Percentiles rank a stretch among this genome's conserved stretches.
These are phyloP conservation scores for Fusarium paranaense DNA, from an alignment of 2,329 filamentous ascomycete genomes.

Conservation along the genomic window DNA sequence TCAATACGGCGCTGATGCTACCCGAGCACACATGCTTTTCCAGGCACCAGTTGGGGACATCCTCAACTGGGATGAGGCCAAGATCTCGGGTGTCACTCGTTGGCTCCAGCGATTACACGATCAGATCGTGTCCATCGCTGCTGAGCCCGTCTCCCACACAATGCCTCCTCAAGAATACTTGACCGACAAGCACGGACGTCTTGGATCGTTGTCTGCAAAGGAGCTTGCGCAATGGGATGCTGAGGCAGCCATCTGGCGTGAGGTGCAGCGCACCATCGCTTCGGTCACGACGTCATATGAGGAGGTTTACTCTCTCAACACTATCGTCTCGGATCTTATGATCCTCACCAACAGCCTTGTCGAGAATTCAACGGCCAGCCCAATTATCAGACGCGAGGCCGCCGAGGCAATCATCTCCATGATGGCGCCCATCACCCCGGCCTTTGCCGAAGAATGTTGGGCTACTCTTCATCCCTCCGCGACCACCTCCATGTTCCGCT, in stretches of 20 bases:
- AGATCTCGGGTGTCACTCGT: constrained; percentile 83
- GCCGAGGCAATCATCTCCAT: constrained; percentile 73
- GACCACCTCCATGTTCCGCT: constrained; percentile 54
- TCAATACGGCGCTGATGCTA: constrained; percentile 84
- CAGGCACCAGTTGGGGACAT: constrained; percentile 86
- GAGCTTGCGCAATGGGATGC: constrained; percentile 57
- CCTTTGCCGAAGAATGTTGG: constrained; percentile 87
- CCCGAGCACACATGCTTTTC: constrained; percentile 88
- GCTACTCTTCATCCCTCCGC: constrained; percentile 60
- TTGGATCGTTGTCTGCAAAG: constrained; percentile 46
- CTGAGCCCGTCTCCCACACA: constrained; percentile 7
- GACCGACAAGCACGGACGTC: constrained; percentile 45
- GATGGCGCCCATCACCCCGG: constrained; percentile 83
- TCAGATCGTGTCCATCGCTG: constrained; percentile 55
- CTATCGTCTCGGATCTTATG: constrained; percentile 85
- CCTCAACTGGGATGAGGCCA: constrained; percentile 87
- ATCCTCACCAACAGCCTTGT: constrained; percentile 78
- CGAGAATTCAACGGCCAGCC: constrained; percentile 55
- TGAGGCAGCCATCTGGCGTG: constrained; percentile 68
- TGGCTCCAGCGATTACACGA: constrained; percentile 80
- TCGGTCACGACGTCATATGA: constrained; percentile 77
- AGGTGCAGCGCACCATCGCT: constrained; percentile 74
- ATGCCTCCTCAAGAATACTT: constrained; percentile 52
- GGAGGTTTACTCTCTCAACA: constrained; percentile 82
- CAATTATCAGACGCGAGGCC: constrained; percentile 61